Evolutionary conservation across 73 alveolate genomes (phyloP).

Genomic region (Paramecium primaurelia): DNA sequence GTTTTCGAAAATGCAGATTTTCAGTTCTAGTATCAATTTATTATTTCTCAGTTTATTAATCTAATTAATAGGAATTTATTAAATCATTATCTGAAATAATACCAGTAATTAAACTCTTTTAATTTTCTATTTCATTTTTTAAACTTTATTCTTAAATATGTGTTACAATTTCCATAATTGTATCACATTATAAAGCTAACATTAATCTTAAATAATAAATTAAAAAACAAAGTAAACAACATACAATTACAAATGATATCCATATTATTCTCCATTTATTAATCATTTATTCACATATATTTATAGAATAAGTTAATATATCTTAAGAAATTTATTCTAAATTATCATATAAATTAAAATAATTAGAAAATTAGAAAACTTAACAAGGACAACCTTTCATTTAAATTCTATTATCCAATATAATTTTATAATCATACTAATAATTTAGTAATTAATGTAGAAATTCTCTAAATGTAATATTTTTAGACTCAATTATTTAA

Average conservation of each 20-base stretch:
- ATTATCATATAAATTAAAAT: background rate
- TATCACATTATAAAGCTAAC: background rate
- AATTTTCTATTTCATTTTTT: background rate
- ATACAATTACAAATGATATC: background rate
- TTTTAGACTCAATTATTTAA: background rate
- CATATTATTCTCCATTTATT: background rate
- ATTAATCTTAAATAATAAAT: background rate
- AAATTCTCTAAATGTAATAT: background rate
- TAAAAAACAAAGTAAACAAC: background rate
- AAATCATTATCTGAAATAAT: background rate
- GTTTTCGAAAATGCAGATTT: background rate
- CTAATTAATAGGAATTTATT: background rate
- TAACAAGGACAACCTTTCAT: background rate
- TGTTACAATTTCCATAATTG: background rate
- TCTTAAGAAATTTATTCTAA: background rate
- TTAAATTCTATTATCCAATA: background rate
- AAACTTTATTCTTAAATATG: background rate
- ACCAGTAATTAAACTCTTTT: background rate
- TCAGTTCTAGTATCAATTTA: background rate
- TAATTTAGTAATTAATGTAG: background rate
- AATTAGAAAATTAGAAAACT: background rate
- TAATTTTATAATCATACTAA: background rate
- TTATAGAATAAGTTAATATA: background rate
- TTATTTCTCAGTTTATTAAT: background rate
- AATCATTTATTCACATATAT: background rate